These are phyloP conservation scores for Nicotiana paniculata DNA, from an alignment of 257 asterid genomes.

Conservation along the genomic window DNA sequence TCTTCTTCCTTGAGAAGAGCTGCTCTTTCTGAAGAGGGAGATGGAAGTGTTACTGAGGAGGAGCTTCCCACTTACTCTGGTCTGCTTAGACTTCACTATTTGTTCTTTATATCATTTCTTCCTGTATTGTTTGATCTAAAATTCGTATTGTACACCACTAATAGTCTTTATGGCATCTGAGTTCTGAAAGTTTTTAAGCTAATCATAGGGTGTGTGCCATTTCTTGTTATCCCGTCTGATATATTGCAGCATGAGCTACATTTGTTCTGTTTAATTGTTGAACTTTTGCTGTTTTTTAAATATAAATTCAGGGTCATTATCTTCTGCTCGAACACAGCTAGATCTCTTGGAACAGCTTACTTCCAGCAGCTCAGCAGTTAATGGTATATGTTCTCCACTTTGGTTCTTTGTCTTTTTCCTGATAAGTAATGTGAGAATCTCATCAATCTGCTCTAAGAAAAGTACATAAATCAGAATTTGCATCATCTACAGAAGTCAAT, in stretches of 20 bases:
- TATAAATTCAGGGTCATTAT: conserved; percentile 35
- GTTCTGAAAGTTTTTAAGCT: too few species aligned
- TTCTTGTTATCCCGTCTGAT: too few species aligned
- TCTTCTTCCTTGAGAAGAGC: conserved; percentile 32
- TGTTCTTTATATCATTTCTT: not conserved
- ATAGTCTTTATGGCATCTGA: too few species aligned
- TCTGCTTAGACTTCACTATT: not conserved
- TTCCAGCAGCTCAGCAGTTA: conserved; percentile 42
- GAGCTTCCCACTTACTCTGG: conserved; percentile 50
- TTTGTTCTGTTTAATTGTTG: not conserved
- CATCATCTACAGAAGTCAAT: not conserved
- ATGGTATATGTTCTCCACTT: conserved; percentile 25
- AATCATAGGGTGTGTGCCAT: too few species aligned
- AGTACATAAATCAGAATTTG: not conserved
- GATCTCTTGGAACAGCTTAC: conserved; percentile 83
- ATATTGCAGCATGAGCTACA: too few species aligned
- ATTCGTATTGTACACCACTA: too few species aligned
- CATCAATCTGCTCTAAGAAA: not conserved
- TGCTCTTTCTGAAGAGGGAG: conserved; percentile 65
- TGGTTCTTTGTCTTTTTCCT: not conserved
- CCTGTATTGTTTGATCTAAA: too few species aligned
- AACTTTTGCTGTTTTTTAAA: not conserved
- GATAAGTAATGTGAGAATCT: not conserved
- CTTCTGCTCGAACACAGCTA: conserved; percentile 67
- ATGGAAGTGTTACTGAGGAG: conserved; percentile 47